Percentiles rank a stretch among this genome's conserved stretches.
Conservation (phyloP, 352 stramenopile species). For the Globisporangium recalcitrans region DNA sequence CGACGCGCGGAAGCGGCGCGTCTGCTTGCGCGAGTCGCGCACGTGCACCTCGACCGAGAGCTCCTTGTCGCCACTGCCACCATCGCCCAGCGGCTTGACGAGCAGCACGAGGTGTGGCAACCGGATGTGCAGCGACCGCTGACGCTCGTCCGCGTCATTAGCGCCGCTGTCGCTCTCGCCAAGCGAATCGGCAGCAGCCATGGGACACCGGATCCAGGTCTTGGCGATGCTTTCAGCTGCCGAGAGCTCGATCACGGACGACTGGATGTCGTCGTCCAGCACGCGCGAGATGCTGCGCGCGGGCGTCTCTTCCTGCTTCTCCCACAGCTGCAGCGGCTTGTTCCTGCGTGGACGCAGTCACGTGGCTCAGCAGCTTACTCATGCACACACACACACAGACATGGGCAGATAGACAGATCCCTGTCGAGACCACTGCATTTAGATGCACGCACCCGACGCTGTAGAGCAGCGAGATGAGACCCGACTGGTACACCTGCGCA, state of each 20-base stretch:
- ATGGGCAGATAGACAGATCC: background rate
- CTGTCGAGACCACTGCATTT: background rate
- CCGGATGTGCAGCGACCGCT: conserved; percentile 39
- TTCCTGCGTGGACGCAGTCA: conserved; percentile 16
- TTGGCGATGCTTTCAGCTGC: conserved; percentile 24
- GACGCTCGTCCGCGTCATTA: background rate
- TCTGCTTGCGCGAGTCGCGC: conserved; percentile 26
- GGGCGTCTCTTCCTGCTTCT: conserved; percentile 37
- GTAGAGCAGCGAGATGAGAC: conserved; percentile 56
- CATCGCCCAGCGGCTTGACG: conserved; percentile 29
- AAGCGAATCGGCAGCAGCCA: background rate
- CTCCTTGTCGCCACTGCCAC: conserved; percentile 17
- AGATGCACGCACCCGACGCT: conserved; percentile 44
- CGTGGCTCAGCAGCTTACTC: background rate
- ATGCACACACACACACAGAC: too few relatives aligned
- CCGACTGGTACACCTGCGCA: conserved; percentile 39
- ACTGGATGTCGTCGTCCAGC: conserved; percentile 57
- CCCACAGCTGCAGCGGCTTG: conserved; percentile 55
- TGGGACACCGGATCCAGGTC: conserved; percentile 48
- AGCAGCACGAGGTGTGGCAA: conserved; percentile 42
- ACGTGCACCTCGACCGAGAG: conserved; percentile 46
- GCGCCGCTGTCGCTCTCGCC: background rate
- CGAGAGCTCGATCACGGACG: conserved; percentile 45
- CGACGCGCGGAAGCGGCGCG: conserved; percentile 39
- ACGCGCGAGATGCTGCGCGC: conserved; percentile 32